These are phyloP conservation scores for Calocybe gangraenosa DNA, from an alignment of 768 basidiomycete species.

Conservation along the genomic window DNA sequence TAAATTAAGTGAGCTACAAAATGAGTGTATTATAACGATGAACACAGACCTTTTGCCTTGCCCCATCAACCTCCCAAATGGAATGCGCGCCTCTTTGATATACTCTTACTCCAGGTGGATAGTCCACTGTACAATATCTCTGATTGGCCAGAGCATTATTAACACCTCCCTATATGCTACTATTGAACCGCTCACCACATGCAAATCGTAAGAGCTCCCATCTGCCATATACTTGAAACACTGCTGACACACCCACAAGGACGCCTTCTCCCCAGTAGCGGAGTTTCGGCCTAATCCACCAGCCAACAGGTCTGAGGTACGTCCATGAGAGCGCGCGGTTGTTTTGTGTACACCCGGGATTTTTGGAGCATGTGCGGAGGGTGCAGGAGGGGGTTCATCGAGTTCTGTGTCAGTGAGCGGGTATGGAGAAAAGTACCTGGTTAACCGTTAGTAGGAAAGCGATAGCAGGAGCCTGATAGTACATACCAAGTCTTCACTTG, in stretches of 20 bases:
- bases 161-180: not conserved
- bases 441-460: not conserved
- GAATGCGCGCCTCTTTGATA: conserved; percentile 86
- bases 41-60: conserved; percentile 67
- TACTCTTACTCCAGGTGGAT: conserved; percentile 86
- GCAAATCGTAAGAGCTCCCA: conserved; percentile 58
- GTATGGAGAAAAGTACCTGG: conserved; percentile 93
- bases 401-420: conserved; percentile 68
- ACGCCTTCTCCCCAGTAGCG: conserved; percentile 38
- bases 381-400: conserved; percentile 36
- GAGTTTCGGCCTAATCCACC: conserved; percentile 53
- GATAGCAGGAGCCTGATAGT: conserved; percentile 1
- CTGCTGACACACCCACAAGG: conserved; percentile 82
- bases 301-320: conserved; percentile 70
- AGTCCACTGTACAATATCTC: conserved; percentile 62
- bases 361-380: conserved; percentile 25
- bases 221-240: conserved; percentile 98
- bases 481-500: conserved; percentile 85
- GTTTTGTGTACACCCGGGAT: conserved; percentile 49
- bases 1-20: not conserved
- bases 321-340: conserved; percentile 57
- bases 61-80: conserved; percentile 96
- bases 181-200: conserved; percentile 46
- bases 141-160: conserved; percentile 23
- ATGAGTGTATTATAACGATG: not conserved